Base-by-base conservation (phyloP, 352 stramenopile species). In the Pythium guiyangense region DNA sequence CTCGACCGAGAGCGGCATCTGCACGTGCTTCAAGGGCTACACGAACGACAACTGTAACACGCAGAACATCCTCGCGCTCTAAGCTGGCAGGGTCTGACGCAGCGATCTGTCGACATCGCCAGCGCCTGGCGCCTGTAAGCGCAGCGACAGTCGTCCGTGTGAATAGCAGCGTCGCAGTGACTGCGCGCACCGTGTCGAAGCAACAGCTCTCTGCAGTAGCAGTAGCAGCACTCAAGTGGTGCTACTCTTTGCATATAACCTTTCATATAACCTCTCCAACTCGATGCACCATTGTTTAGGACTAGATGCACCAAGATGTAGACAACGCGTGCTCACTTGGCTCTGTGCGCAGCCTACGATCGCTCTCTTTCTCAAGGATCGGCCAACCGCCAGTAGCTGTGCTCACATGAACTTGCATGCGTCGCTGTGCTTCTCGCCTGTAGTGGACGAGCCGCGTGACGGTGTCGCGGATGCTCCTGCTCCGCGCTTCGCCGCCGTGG, bases 11-110 rank as follows among this genome's bases (percentile, higher is more conserved):
- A 85, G 69, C 40, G 87, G 88, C 2, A 51, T 94, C 58, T 96
- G 88, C 69, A 61, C 67, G 17, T 96, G 88, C 68, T 96, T 95
- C 72, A 90, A 87, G 62, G 88, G 88, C 54, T 96, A 96, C 81
- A 92, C 84, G 11, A 86, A 89, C 66, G 82, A 91, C 70, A 89
- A 90, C 35, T 92, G 82, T 63, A 72, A 92, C 65, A 85, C 73
- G n/a, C 82, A 92, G 63, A 92, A 88, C 71, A 86, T 89, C 54
- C 54, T 92, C 40, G 82, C 82, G 39, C 60, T 92, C 35, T 90
- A 86, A 61, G 14, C 11, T 43, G 3, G n/a, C 25, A 35, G 44
- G 15, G 11, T 18, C 35, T 29, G 26, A 5, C 15, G 25, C 51
- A 12, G 37, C 14, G 40, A 12, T n/a, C 3, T 43, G 31, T 37